Evolutionary conservation across 179 eudicot species (phyloP).

Genomic region (Spinacia oleracea): DNA sequence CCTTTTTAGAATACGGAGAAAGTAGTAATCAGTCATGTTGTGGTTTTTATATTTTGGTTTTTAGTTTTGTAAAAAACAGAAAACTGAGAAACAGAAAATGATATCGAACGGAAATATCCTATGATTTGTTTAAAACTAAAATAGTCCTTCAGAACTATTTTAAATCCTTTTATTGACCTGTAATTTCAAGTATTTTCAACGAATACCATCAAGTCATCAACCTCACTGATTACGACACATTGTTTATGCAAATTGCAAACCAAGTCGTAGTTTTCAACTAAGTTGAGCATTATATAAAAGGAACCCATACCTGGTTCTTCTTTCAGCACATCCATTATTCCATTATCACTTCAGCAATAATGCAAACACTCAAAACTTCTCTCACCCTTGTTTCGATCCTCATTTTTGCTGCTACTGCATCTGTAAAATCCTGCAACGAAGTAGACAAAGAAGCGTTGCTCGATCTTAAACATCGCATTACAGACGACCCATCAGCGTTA

Average conservation of each 20-base stretch:
- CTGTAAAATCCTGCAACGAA: slow-evolving; percentile 48
- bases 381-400: slow-evolving; percentile 19
- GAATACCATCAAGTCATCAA: neutral
- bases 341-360: slow-evolving; percentile 8
- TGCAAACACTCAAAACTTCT: slow-evolving; percentile 17
- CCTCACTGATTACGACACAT: neutral
- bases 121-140: too few species aligned
- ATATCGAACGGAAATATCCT: too few species aligned
- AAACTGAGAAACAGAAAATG: too few species aligned
- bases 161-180: neutral
- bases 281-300: neutral
- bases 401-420: neutral
- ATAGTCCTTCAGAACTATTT: too few species aligned
- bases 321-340: neutral
- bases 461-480: slow-evolving; percentile 51
- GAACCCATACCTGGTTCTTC: neutral
- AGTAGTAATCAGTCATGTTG: too few species aligned
- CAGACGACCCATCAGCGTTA: slow-evolving; percentile 57
- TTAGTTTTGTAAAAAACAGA: too few species aligned
- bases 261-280: slow-evolving; percentile 5
- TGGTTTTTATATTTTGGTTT: too few species aligned
- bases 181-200: neutral
- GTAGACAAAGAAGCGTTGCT: slow-evolving; percentile 69
- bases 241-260: neutral
- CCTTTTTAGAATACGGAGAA: too few species aligned